Conservation (phyloP, 371 early-diverging fungal genomes). For the Smittium culicis region DNA sequence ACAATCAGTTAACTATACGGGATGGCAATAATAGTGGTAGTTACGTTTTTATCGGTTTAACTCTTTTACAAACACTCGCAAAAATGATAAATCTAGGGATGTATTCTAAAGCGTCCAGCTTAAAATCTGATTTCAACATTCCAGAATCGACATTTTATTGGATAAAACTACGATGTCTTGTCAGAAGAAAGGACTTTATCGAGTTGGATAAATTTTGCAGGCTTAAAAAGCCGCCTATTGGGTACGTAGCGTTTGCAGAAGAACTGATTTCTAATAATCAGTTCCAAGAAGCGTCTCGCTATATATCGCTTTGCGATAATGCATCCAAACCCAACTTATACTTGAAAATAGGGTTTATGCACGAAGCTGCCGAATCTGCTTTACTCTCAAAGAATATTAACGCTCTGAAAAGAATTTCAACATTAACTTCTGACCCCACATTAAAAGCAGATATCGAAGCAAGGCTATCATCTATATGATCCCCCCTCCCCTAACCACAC, state of each 20-base stretch:
- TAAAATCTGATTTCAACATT: constrained; percentile 72
- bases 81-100: constrained; percentile 62
- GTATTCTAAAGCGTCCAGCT: constrained; percentile 51
- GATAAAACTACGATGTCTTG: constrained; percentile 73
- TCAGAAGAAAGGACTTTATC: constrained; percentile 70
- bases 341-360: constrained; percentile 57
- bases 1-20: not conserved
- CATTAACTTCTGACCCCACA: constrained; percentile 12
- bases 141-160: constrained; percentile 80
- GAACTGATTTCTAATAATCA: constrained; percentile 64
- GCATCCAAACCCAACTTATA: constrained; percentile 49
- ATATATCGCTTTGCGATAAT: constrained; percentile 59
- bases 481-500: no score
- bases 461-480: not conserved
- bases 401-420: constrained; percentile 37
- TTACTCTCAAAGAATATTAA: constrained; percentile 48
- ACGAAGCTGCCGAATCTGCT: constrained; percentile 66
- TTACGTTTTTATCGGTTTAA: constrained; percentile 52
- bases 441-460: constrained; percentile 21
- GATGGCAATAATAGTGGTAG: constrained; percentile 16
- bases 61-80: constrained; percentile 72
- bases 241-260: constrained; percentile 72
- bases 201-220: constrained; percentile 67
- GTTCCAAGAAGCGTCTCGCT: constrained; percentile 61
- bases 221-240: constrained; percentile 68